Conservation (phyloP, 306 rosid genomes). For the Rosa multiflora region DNA sequence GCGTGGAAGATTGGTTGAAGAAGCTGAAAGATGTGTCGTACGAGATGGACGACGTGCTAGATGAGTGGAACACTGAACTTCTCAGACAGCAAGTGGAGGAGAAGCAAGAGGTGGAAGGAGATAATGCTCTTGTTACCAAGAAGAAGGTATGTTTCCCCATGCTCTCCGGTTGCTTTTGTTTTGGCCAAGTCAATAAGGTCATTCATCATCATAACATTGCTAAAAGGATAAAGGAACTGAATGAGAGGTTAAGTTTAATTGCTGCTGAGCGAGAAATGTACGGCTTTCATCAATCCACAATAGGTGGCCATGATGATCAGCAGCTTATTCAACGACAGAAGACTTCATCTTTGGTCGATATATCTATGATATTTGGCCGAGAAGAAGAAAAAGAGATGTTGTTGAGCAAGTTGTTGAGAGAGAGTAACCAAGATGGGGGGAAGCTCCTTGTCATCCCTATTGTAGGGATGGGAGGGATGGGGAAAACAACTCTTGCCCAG, state of each 20-base stretch:
- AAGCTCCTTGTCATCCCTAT: conserved; percentile 4
- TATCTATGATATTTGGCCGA: conserved; percentile 12
- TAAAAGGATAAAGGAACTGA: not conserved
- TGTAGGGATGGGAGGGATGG: conserved; percentile 31
- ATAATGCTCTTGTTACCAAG: not conserved
- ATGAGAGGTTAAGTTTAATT: not conserved
- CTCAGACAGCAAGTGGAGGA: not conserved
- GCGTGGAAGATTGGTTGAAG: conserved; percentile 13
- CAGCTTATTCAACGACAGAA: not conserved
- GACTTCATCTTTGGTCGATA: conserved; percentile 14
- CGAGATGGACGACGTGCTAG: conserved; percentile 20
- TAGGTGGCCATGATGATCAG: not conserved
- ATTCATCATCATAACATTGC: not conserved
- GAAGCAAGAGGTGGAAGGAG: not conserved
- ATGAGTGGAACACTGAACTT: conserved; percentile 16
- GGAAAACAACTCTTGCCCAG: conserved; percentile 25
- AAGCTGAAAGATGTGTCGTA: conserved; percentile 15
- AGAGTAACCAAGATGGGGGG: not conserved
- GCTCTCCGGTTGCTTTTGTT: not conserved
- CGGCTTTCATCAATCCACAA: not conserved
- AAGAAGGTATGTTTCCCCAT: conserved; percentile 11
- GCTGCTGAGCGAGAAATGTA: conserved; percentile 1
- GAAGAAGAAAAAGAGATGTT: conserved; percentile 7
- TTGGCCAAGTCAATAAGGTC: not conserved
- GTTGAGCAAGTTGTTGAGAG: not conserved